phyloP scores from a whole-genome alignment of 1,284 basidiomycete species.

The Pascua sp. region DNA sequence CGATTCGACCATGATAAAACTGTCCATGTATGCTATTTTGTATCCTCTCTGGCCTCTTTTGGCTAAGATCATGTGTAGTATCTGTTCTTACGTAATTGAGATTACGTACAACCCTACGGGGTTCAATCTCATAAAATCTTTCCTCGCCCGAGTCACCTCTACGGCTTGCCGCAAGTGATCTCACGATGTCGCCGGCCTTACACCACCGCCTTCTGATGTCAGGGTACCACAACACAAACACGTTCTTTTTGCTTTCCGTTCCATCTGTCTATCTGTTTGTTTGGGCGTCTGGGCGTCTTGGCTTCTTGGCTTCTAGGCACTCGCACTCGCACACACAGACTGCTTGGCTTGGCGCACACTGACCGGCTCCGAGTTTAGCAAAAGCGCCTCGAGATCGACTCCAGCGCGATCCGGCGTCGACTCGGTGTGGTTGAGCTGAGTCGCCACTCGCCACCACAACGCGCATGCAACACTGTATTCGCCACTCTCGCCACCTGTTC shows the following conservation, averaged over 20 bases:
- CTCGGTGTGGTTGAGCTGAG: no score
- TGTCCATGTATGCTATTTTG: no score
- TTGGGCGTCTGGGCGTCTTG: no score
- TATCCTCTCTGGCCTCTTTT: conserved; percentile 51
- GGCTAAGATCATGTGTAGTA: conserved; percentile 52
- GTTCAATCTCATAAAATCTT: conserved; percentile 40
- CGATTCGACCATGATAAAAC: no score
- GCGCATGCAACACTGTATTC: no score
- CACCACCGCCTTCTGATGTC: conserved; percentile 27
- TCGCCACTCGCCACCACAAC: no score
- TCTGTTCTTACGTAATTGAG: conserved; percentile 49
- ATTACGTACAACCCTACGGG: conserved; percentile 40
- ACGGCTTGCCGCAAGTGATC: conserved; percentile 18
- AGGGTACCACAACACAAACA: conserved; percentile 12
- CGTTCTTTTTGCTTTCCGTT: conserved; percentile 4
- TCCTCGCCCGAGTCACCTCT: conserved; percentile 26
- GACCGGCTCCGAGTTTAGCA: neutral
- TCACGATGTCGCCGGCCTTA: conserved; percentile 24
- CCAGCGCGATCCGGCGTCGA: no score
- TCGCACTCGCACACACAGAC: neutral
- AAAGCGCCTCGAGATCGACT: no score
- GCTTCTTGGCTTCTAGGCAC: no score
- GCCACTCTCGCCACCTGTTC: no score
- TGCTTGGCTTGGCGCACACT: neutral
- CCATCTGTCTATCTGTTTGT: no score